These are phyloP conservation scores for Myriosclerotinia duriaeana DNA, from an alignment of 2,329 filamentous ascomycete species.

Conservation along the genomic window DNA sequence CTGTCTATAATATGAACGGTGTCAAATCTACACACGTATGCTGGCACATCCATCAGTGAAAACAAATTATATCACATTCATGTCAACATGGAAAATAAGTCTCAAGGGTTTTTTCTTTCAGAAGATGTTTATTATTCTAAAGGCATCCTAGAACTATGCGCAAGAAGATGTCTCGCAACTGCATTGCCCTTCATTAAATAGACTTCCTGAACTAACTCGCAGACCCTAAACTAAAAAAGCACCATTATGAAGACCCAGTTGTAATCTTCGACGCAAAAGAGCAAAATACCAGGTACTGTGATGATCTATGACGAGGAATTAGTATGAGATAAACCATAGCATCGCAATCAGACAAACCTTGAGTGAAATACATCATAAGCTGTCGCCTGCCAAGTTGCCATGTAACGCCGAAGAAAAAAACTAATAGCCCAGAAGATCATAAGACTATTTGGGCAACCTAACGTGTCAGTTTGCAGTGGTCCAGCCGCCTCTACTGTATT, in stretches of 20 bases:
- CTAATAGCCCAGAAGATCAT: neutral
- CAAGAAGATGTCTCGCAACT: too few relatives aligned
- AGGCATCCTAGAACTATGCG: too few relatives aligned
- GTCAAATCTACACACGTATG: neutral
- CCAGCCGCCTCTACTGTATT: neutral
- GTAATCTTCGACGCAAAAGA: rapidly evolving
- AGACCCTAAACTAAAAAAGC: neutral
- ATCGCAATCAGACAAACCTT: neutral
- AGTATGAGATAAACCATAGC: neutral
- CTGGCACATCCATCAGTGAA: neutral
- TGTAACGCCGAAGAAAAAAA: rapidly evolving
- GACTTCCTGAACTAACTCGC: neutral
- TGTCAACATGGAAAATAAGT: too few relatives aligned
- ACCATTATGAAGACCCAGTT: neutral
- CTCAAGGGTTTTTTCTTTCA: neutral
- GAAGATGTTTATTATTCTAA: neutral
- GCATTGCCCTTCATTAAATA: too few relatives aligned
- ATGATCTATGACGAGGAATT: neutral
- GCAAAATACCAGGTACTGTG: rapidly evolving
- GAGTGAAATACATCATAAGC: too few relatives aligned
- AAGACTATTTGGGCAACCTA: neutral
- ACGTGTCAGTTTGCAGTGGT: neutral
- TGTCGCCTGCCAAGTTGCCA: neutral
- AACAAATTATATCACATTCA: too few relatives aligned
- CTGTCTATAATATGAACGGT: neutral